Percentiles rank a stretch among this genome's conserved stretches.
Conservation (phyloP, 768 basidiomycete species). For the Amanita subjunquillea region DNA sequence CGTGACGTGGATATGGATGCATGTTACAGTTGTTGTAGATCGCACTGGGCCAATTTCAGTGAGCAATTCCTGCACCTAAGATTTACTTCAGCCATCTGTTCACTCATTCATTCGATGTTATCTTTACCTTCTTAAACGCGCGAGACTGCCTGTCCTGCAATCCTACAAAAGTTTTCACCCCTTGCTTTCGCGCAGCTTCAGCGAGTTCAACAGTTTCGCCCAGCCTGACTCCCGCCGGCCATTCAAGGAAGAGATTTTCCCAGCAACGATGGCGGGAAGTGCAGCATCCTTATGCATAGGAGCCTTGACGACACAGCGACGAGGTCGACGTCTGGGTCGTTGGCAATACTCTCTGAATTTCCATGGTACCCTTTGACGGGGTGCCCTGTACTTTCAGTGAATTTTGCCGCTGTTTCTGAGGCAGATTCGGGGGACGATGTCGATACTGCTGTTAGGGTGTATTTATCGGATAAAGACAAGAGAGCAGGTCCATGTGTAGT, state of each 20-base stretch:
- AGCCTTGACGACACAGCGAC: slow-evolving; percentile 23
- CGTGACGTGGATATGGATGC: not conserved
- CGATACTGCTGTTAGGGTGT: slow-evolving; percentile 22
- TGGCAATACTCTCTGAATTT: slow-evolving; percentile 17
- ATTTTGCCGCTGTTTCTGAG: slow-evolving; percentile 18
- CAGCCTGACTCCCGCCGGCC: slow-evolving; percentile 23
- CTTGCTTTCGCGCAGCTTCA: slow-evolving; percentile 17
- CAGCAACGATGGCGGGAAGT: slow-evolving; percentile 23
- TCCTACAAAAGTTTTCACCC: slow-evolving; percentile 23
- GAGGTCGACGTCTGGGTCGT: slow-evolving; percentile 26
- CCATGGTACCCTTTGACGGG: slow-evolving; percentile 24
- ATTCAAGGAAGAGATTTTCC: slow-evolving; percentile 31
- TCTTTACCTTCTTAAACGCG: slow-evolving; percentile 18
- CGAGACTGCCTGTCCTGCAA: slow-evolving; percentile 20
- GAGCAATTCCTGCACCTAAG: not conserved
- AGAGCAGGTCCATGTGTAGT: slow-evolving; percentile 16
- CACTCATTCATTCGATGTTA: too few species aligned
- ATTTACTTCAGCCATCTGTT: not conserved
- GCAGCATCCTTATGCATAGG: slow-evolving; percentile 18
- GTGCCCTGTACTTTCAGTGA: slow-evolving; percentile 14
- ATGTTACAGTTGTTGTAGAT: not conserved
- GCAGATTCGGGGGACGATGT: slow-evolving; percentile 22
- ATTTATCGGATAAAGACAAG: slow-evolving; percentile 13
- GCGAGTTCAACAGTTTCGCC: slow-evolving; percentile 25
- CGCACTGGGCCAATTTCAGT: not conserved